A percentile compares a stretch with the other conserved stretches of the same genome.
phyloP scores from a whole-genome alignment of 768 basidiomycete genomes.

The Russula olivacea region DNA sequence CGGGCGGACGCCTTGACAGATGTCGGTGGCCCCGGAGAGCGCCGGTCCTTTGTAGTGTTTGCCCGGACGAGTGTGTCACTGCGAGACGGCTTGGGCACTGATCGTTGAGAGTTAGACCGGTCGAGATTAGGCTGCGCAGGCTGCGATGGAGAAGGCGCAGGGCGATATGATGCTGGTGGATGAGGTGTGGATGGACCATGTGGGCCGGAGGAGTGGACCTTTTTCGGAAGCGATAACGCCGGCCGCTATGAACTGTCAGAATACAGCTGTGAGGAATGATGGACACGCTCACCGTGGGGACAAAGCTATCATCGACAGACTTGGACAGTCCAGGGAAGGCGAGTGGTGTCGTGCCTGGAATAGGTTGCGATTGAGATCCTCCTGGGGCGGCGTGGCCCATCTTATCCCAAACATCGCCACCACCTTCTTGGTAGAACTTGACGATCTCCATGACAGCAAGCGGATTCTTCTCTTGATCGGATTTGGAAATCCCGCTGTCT shows the following conservation, averaged over 20 bases:
- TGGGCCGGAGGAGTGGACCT: constrained; percentile 17
- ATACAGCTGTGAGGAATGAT: constrained; percentile 3
- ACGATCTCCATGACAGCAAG: constrained; percentile 98
- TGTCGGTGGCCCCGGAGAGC: constrained; percentile 36
- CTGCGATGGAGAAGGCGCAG: constrained; percentile 68
- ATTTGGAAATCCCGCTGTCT: constrained; percentile 90
- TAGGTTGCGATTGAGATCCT: constrained; percentile 23
- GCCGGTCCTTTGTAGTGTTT: constrained; percentile 63
- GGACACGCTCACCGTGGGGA: constrained; percentile 48
- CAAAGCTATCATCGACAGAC: constrained; percentile 45
- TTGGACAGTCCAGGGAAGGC: constrained; percentile 29
- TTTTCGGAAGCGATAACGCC: constrained; percentile 41
- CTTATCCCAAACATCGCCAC: constrained; percentile 81
- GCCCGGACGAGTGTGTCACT: constrained; percentile 46
- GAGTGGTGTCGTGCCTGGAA: constrained; percentile 13
- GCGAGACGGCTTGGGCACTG: constrained; percentile 40
- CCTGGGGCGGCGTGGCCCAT: constrained; percentile 43
- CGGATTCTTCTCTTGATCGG: constrained; percentile 96
- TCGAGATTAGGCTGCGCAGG: constrained; percentile 66
- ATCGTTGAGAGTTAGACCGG: constrained; percentile 82
- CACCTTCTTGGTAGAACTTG: constrained; percentile 93
- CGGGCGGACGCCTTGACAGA: constrained; percentile 24
- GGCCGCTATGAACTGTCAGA: constrained; percentile 31
- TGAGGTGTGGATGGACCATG: constrained; percentile 18
- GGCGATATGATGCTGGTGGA: constrained; percentile 59